Evolutionary conservation across 495 filamentous ascomycete species (phyloP), one percentile per base, ranked within the genome.

Genomic region (Penicillium waksmanii): DNA sequence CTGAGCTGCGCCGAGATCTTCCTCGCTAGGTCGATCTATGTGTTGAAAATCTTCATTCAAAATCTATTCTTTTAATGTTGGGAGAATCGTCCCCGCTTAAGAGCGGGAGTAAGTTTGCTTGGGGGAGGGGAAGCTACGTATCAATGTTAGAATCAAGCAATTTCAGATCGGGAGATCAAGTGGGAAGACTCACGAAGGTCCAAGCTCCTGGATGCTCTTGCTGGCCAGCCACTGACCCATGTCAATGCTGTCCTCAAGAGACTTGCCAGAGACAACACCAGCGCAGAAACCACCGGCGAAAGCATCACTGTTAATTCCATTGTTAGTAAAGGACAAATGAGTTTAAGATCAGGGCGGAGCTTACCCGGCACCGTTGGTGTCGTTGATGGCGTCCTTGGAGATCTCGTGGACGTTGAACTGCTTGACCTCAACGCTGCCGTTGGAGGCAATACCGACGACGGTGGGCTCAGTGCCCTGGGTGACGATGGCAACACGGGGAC

Each of bases 161-260:
- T 21, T 36, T 18, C 54, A 11, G n/a, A 9, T 44, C 36, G n/a
- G 15, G 9, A 34, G 34, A 50, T 51, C 34, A 43, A 17, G 9
- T 19, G 56, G 56, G 48, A 62, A 59, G 54, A 65, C 89, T 80
- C 90, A 98, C 91, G 92, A 95, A 77, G 95, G 92, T 66, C 95
- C 95, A 61, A 96, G 78, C 74, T 98, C 95, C 80, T 90, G 85
- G 74, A 98, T 95, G 80, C 92, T 92, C 67, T 93, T 81, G 58
- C 85, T 87, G 9, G 96, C 96, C 56, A 98, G 85, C 95, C 95
- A 98, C 73, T 96, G 91, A 49, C 96, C 95, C 82, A 93, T 88
- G 69, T 97, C 88, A 49, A 98, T 77, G 64, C 81, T 83, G 57
- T 86, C 82, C 51, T 88, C 87, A 12, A 98, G 78, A 43, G 85